These are phyloP conservation scores for Epichloe brachyelytri DNA, from an alignment of 2,329 filamentous ascomycete genomes.

Conservation along the genomic window DNA sequence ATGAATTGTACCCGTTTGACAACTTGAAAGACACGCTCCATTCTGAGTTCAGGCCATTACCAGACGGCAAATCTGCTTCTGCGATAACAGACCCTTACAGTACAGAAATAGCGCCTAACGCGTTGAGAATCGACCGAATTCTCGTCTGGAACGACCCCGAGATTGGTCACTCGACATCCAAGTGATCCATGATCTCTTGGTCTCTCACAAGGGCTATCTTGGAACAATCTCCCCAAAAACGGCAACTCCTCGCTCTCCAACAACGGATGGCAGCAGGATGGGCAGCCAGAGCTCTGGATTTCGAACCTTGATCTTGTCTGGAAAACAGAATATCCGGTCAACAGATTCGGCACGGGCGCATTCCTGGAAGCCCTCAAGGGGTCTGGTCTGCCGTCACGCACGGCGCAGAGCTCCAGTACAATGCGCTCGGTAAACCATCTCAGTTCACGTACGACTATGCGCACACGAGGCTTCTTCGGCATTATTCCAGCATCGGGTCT, in stretches of 20 bases:
- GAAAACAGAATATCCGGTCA: conserved; percentile 73
- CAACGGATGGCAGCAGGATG: conserved; percentile 68
- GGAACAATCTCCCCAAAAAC: conserved; percentile 71
- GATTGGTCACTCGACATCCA: conserved; percentile 91
- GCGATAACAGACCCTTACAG: conserved; percentile 20
- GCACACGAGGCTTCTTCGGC: conserved; percentile 52
- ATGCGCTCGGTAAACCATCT: conserved; percentile 73
- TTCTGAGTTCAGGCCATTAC: conserved; percentile 15
- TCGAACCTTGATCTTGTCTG: conserved; percentile 85
- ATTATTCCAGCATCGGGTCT: conserved; percentile 16
- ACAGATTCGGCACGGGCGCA: conserved; percentile 81
- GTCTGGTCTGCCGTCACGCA: conserved; percentile 64
- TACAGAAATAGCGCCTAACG: conserved; percentile 21
- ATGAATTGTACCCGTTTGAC: conserved; percentile 74
- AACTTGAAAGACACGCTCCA: conserved; percentile 19
- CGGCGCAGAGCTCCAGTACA: conserved; percentile 46
- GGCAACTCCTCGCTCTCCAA: conserved; percentile 51
- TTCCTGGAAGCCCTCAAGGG: conserved; percentile 70
- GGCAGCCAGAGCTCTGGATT: conserved; percentile 72
- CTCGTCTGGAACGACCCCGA: conserved; percentile 91
- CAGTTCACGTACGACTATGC: conserved; percentile 71
- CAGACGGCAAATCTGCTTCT: conserved; percentile 21
- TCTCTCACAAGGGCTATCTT: conserved; percentile 65
- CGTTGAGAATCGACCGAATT: conserved; percentile 73
- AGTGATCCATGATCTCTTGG: conserved; percentile 68